Evolutionary conservation across 176 grass and related monocot genomes (phyloP).

Genomic region (Microstegium vimineum): DNA sequence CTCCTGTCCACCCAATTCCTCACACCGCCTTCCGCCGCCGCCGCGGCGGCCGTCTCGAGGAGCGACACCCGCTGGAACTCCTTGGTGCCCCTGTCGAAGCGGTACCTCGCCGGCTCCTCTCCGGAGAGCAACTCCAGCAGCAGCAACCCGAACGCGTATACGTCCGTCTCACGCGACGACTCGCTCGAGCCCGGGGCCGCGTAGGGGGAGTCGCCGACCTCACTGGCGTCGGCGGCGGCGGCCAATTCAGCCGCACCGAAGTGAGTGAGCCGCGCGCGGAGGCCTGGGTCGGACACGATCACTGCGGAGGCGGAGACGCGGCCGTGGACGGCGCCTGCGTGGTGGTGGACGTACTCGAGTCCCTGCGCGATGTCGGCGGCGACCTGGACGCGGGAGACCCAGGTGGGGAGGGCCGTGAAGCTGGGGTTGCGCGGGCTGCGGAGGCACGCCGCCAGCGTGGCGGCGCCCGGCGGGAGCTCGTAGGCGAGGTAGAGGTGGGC

Average conservation of each 20-base stretch:
- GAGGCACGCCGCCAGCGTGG: constrained; percentile 55
- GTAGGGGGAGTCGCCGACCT: constrained; percentile 22
- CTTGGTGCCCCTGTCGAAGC: constrained; percentile 42
- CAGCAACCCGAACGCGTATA: constrained; percentile 60
- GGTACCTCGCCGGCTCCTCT: constrained; percentile 51
- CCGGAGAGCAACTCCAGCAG: constrained; percentile 60
- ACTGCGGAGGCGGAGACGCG: constrained; percentile 39
- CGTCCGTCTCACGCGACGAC: constrained; percentile 38
- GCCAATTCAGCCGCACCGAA: constrained; percentile 46
- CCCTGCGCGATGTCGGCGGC: constrained; percentile 63
- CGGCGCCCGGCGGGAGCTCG: constrained; percentile 27
- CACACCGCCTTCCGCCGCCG: constrained; percentile 20
- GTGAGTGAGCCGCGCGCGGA: constrained; percentile 55
- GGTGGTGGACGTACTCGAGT: constrained; percentile 71
- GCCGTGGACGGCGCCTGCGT: constrained; percentile 43
- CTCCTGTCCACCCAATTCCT: constrained; percentile 60
- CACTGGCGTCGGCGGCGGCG: background rate
- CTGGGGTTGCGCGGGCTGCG: constrained; percentile 38
- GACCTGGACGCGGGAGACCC: constrained; percentile 48
- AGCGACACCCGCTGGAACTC: constrained; percentile 41
- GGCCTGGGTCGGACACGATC: constrained; percentile 48
- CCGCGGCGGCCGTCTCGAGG: constrained; percentile 51
- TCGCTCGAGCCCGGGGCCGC: background rate
- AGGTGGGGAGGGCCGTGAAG: constrained; percentile 51
- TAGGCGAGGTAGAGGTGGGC: constrained; percentile 69